These are phyloP conservation scores for Nephelium lappaceum DNA, from an alignment of 345 rosid species.

Conservation along the genomic window DNA sequence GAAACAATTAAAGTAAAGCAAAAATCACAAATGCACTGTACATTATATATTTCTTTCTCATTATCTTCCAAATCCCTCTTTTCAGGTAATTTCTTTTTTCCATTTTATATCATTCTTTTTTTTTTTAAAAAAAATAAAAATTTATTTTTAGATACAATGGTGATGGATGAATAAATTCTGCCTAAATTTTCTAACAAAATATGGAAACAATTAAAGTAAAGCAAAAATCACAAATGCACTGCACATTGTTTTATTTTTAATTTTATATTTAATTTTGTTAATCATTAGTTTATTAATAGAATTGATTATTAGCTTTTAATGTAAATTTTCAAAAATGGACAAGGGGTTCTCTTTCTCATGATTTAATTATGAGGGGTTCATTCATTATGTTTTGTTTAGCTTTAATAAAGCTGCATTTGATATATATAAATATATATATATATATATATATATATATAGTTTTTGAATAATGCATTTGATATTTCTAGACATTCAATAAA, in stretches of 20 bases:
- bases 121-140: too few species aligned
- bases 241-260: not conserved
- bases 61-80: conserved; percentile 79
- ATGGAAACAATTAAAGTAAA: too few species aligned
- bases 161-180: too few species aligned
- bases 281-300: not conserved
- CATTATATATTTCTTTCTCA: conserved; percentile 44
- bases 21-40: not conserved
- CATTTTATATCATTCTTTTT: not conserved
- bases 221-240: not conserved
- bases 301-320: too few species aligned
- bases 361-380: not conserved
- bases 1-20: too few species aligned
- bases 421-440: too few species aligned
- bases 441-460: too few species aligned
- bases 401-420: not conserved
- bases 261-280: too few species aligned
- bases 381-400: not conserved
- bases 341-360: not conserved
- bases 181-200: too few species aligned
- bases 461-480: too few species aligned
- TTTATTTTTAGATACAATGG: not conserved
- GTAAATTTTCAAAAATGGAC: too few species aligned
- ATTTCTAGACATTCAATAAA: too few species aligned
- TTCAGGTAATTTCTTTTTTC: conserved; percentile 59